phyloP scores from a whole-genome alignment of 164 flowering plant genomes.

The Annona squamosa region DNA sequence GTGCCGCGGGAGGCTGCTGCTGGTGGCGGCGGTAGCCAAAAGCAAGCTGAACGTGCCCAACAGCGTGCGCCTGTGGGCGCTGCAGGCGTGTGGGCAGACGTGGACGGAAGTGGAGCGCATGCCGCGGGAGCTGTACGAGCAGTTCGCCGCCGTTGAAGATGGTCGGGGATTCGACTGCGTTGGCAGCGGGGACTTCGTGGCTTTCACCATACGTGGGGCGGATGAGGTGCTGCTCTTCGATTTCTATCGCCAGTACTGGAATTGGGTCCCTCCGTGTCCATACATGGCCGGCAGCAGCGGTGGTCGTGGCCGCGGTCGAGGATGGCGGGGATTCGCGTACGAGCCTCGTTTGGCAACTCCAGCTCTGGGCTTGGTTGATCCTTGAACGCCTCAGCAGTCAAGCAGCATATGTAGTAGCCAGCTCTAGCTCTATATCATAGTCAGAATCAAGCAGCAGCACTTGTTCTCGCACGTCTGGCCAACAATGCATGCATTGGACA shows the following conservation, averaged over 20 bases:
- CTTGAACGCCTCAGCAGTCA: conserved; percentile 41
- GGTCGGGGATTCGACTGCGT: conserved; percentile 70
- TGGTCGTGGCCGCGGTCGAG: conserved; percentile 13
- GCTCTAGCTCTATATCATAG: not conserved
- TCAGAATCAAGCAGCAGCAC: not conserved
- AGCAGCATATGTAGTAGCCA: conserved; percentile 17
- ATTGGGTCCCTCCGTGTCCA: conserved; percentile 72
- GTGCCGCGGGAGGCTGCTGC: conserved; percentile 47
- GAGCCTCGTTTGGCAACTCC: conserved; percentile 72
- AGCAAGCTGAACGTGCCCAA: conserved; percentile 81
- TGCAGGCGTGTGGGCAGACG: conserved; percentile 44
- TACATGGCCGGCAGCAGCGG: conserved; percentile 1
- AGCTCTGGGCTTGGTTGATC: conserved; percentile 54
- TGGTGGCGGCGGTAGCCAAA: conserved; percentile 93
- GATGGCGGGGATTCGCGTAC: conserved; percentile 64
- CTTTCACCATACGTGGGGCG: conserved; percentile 38
- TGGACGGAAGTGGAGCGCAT: conserved; percentile 87
- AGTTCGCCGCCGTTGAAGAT: conserved; percentile 52
- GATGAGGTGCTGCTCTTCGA: conserved; percentile 54
- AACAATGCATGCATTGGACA: not conserved
- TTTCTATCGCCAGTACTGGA: conserved; percentile 53
- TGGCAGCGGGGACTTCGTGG: conserved; percentile 64
- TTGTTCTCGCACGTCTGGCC: not conserved
- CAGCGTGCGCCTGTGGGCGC: conserved; percentile 70
- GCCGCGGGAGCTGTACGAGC: conserved; percentile 69